phyloP scores from a whole-genome alignment of 768 basidiomycete species.

The Podaxis mareebaensis region DNA sequence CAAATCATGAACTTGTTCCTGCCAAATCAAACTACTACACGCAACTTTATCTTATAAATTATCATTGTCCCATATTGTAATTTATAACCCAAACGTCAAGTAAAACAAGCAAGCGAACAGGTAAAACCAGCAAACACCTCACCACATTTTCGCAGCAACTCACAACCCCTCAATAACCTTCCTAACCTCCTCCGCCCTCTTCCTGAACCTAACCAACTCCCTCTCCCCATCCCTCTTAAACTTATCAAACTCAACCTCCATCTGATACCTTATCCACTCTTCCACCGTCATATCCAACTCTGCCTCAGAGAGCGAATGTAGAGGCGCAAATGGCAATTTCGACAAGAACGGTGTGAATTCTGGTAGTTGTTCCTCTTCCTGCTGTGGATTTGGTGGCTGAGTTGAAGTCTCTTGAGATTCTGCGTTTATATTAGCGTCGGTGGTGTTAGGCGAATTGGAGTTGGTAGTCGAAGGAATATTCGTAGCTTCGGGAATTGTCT shows the following conservation, averaged over 20 bases:
- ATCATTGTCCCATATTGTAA: not conserved
- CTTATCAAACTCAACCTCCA: slow-evolving; percentile 64
- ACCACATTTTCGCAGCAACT: not conserved
- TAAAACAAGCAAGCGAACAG: not conserved
- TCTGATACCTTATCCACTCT: slow-evolving; percentile 80
- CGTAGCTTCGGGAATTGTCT: not conserved
- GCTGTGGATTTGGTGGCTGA: not conserved
- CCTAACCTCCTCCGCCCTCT: slow-evolving; percentile 41
- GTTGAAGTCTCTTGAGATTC: not conserved
- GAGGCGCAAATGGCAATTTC: slow-evolving; percentile 43
- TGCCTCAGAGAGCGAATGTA: slow-evolving; percentile 54
- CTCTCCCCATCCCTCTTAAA: slow-evolving; percentile 46
- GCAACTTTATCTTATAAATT: not conserved
- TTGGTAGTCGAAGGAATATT: not conserved
- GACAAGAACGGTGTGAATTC: slow-evolving; percentile 41
- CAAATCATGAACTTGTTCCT: too few relatives aligned
- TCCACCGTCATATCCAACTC: slow-evolving; percentile 82
- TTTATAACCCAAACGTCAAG: not conserved
- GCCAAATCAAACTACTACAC: not conserved
- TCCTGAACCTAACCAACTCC: slow-evolving; percentile 41
- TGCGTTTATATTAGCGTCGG: not conserved
- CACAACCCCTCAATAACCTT: slow-evolving; percentile 36
- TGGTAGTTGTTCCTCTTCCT: not conserved
- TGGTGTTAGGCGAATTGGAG: not conserved
- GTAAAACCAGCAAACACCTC: not conserved